Percentiles rank a stretch among this genome's conserved stretches.
These are phyloP conservation scores for Ophiostoma quercus DNA, from an alignment of 2,329 filamentous ascomycete species.

Conservation along the genomic window DNA sequence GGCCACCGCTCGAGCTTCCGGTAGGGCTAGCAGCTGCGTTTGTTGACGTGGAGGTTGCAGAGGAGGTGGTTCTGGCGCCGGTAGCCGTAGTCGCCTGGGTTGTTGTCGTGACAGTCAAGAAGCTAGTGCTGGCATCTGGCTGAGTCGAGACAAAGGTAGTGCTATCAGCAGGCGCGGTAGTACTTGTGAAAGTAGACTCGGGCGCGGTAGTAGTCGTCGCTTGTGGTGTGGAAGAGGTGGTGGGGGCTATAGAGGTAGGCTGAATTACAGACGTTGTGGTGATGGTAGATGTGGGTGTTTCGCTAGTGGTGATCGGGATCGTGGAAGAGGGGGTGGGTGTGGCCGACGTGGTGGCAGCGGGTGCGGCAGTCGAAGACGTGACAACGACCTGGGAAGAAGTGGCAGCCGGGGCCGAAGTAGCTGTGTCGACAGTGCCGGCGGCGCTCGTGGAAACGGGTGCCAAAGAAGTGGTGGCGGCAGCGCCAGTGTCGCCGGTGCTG, in stretches of 20 bases:
- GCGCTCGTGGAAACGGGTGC: background rate
- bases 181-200: background rate
- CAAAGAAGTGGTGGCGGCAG: constrained; percentile 22
- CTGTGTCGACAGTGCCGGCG: background rate
- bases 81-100: constrained; percentile 28
- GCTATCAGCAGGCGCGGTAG: constrained; percentile 19
- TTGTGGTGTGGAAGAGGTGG: constrained; percentile 26
- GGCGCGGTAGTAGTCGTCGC: constrained; percentile 26
- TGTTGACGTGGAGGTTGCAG: constrained; percentile 29
- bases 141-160: constrained; percentile 35
- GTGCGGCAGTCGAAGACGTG: constrained; percentile 20
- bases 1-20: constrained; percentile 33
- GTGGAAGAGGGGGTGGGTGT: constrained; percentile 11
- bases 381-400: constrained; percentile 15
- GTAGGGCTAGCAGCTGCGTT: constrained; percentile 31
- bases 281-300: constrained; percentile 19
- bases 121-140: constrained; percentile 24
- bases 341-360: constrained; percentile 18
- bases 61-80: constrained; percentile 24
- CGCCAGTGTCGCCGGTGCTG: constrained; percentile 27
- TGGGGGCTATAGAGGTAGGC: constrained; percentile 17
- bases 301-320: constrained; percentile 11
- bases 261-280: constrained; percentile 15
- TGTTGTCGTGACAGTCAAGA: constrained; percentile 26
- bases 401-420: background rate